Evolutionary conservation across 2,329 filamentous ascomycete species (phyloP).

Genomic region (Fusarium sp.): DNA sequence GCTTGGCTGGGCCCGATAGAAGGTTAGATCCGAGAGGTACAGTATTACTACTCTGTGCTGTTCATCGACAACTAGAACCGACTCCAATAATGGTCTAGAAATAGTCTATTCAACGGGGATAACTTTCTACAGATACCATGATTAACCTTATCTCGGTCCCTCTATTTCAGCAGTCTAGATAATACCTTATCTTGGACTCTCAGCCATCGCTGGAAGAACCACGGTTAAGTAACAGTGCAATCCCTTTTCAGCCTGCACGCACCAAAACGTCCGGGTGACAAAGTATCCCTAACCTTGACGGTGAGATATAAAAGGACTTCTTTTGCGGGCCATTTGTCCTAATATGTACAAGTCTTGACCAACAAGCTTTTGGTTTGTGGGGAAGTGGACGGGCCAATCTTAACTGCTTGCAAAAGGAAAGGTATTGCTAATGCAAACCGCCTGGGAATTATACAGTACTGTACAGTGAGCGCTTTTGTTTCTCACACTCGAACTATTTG

Average conservation of each 20-base stretch:
- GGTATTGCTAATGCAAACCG: constrained; percentile 22
- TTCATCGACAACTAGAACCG: not conserved
- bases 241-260: constrained; percentile 3
- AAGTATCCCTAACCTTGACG: constrained; percentile 1
- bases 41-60: not conserved
- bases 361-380: constrained; percentile 40
- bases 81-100: not conserved
- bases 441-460: not conserved
- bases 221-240: not conserved
- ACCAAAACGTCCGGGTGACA: not conserved
- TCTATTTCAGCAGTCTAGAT: not conserved
- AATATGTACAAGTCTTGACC: constrained; percentile 30
- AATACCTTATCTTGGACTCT: not conserved
- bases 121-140: not conserved
- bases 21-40: constrained; percentile 12
- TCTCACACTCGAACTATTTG: not conserved
- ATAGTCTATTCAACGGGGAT: not conserved
- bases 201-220: not conserved
- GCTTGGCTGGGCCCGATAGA: constrained; percentile 8
- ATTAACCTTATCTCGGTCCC: not conserved
- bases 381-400: constrained; percentile 36
- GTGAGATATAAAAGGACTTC: constrained; percentile 31
- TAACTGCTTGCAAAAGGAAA: constrained; percentile 18
- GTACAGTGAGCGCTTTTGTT: not conserved
- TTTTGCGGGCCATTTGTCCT: constrained; percentile 28